phyloP scores from a whole-genome alignment of 108 stramenopile genomes.

The Mayamaea pseudoterrestris region DNA sequence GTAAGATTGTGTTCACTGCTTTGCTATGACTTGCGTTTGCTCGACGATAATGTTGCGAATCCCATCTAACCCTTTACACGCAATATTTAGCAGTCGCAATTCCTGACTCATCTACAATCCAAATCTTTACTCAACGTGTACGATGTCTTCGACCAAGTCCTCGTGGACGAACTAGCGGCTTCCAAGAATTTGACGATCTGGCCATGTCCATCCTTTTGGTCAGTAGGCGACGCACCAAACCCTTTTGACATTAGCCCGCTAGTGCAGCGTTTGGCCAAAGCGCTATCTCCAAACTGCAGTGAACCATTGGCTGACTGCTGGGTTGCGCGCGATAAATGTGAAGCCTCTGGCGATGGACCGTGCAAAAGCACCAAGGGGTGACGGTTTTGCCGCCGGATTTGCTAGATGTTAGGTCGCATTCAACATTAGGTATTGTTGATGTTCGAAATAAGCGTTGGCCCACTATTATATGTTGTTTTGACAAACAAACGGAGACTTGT shows the following conservation, averaged over 20 bases:
- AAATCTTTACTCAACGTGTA: conserved; percentile 9
- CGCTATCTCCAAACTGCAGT: conserved; percentile 51
- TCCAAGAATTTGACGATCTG: conserved; percentile 46
- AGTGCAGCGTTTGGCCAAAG: conserved; percentile 15
- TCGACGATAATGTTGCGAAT: neutral
- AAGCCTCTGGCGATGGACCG: conserved; percentile 42
- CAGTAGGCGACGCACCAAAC: conserved; percentile 22
- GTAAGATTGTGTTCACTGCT: neutral
- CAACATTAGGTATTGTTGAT: too few species aligned
- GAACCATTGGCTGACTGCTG: conserved; percentile 46
- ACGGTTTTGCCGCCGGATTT: neutral
- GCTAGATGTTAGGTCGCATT: too few species aligned
- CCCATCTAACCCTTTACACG: neutral
- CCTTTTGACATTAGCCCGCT: conserved; percentile 14
- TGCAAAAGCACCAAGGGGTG: conserved; percentile 17
- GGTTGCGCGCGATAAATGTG: conserved; percentile 61
- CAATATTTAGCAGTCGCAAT: neutral
- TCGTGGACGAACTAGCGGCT: conserved; percentile 40
- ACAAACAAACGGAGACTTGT: too few species aligned
- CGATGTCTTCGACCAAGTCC: conserved; percentile 26
- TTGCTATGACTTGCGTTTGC: neutral
- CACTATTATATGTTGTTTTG: too few species aligned
- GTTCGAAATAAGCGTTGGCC: too few species aligned
- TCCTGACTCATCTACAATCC: conserved; percentile 1
- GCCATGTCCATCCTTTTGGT: conserved; percentile 77